Conservation (phyloP, 257 asterid species). For the Solanum appendiculatum region DNA sequence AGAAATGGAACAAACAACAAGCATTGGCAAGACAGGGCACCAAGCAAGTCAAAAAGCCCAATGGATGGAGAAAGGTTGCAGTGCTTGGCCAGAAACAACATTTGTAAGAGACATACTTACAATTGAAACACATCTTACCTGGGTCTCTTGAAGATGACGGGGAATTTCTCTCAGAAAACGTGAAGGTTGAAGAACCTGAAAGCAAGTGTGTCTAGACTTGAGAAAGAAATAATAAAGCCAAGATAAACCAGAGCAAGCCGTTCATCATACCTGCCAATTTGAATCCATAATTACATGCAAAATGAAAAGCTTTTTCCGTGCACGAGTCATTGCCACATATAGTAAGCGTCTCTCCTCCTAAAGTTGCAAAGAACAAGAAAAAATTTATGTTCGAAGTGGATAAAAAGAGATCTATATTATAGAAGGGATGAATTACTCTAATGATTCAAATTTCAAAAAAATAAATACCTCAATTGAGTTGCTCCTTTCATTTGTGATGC, state of each 20-base stretch:
- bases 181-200: slow-evolving; percentile 93
- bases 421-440: background rate
- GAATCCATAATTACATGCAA: slow-evolving; percentile 75
- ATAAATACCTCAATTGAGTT: slow-evolving; percentile 62
- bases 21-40: background rate
- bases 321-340: slow-evolving; percentile 96
- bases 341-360: slow-evolving; percentile 95
- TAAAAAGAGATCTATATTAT: slow-evolving; percentile 2
- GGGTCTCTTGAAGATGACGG: slow-evolving; percentile 51
- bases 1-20: background rate
- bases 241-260: background rate
- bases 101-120: background rate
- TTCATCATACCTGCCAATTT: slow-evolving; percentile 82
- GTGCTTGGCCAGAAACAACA: background rate
- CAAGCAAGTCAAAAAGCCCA: background rate
- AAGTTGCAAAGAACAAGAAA: slow-evolving; percentile 12
- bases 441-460: background rate
- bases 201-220: slow-evolving; percentile 13
- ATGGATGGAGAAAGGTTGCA: background rate
- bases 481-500: slow-evolving; percentile 47
- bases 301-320: slow-evolving; percentile 68
- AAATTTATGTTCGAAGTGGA: background rate
- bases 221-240: slow-evolving; percentile 2
- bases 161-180: slow-evolving; percentile 95
- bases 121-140: slow-evolving; percentile 27